Percentiles rank a stretch among this genome's conserved stretches.
phyloP scores from a whole-genome alignment of 2,329 filamentous ascomycete genomes.

The Alternaria ventricosa region DNA sequence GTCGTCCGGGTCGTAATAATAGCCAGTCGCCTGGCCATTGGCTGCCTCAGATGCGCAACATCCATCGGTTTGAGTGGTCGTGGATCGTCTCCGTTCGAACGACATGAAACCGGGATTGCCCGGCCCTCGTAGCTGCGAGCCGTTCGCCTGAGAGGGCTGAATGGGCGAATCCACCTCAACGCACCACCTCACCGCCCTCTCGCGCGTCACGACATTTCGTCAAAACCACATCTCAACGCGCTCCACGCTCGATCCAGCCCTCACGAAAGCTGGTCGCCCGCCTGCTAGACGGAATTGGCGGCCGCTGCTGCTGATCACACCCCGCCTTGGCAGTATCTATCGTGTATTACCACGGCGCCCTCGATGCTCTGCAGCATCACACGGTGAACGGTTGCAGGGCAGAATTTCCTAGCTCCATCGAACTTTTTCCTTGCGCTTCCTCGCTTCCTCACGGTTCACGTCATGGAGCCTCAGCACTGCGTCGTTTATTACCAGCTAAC shows the following conservation, averaged over 20 bases:
- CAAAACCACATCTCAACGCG: neutral
- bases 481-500: constrained; percentile 17
- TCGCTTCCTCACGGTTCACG: constrained; percentile 17
- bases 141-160: constrained; percentile 5
- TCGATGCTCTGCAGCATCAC: neutral
- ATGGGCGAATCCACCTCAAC: neutral
- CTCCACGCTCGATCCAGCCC: neutral
- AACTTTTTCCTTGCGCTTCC: constrained; percentile 12
- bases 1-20: constrained; percentile 7
- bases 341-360: constrained; percentile 2
- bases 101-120: constrained; percentile 34
- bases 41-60: constrained; percentile 23
- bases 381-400: constrained; percentile 27
- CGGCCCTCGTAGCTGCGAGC: constrained; percentile 19
- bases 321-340: constrained; percentile 5
- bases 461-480: constrained; percentile 22
- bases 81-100: constrained; percentile 8
- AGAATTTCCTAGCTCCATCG: constrained; percentile 21
- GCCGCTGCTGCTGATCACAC: constrained; percentile 18
- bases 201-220: neutral
- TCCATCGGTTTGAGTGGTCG: constrained; percentile 17
- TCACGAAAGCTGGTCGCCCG: neutral
- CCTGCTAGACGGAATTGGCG: neutral
- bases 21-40: constrained; percentile 9
- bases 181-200: constrained; percentile 9